These are phyloP conservation scores for Diaporthe citrichinensis DNA, from an alignment of 2,329 filamentous ascomycete species.

Conservation along the genomic window DNA sequence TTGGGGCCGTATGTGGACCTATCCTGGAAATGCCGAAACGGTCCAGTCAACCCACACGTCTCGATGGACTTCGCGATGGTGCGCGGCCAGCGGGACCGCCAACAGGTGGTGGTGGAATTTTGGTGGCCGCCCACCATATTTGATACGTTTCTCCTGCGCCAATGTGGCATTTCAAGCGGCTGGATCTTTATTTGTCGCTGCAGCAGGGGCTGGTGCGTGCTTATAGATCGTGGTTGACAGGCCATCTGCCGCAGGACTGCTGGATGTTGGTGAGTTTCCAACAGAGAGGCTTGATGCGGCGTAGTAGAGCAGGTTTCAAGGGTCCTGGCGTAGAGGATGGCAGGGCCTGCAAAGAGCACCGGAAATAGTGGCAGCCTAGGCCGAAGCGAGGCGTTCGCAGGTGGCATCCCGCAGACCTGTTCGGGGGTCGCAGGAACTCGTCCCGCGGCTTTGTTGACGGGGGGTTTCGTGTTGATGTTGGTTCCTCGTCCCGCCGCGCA, in stretches of 20 bases:
- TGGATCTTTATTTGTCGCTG: background rate
- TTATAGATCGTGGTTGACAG: background rate
- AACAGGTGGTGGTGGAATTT: background rate
- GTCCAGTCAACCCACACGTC: background rate
- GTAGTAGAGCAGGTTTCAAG: background rate
- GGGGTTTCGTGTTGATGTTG: slow-evolving; percentile 25
- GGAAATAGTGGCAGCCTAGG: slow-evolving; percentile 16
- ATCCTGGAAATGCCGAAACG: background rate
- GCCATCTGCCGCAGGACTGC: slow-evolving; percentile 11
- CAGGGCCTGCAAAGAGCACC: background rate
- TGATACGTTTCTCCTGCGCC: slow-evolving; percentile 14
- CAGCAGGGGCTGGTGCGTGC: background rate
- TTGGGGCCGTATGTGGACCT: background rate
- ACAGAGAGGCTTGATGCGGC: slow-evolving; percentile 20
- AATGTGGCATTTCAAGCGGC: background rate
- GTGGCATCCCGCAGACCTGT: background rate
- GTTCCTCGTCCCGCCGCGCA: background rate
- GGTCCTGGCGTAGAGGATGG: background rate
- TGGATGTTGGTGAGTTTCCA: slow-evolving; percentile 6
- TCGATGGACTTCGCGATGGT: background rate
- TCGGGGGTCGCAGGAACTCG: slow-evolving; percentile 13
- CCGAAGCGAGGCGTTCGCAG: background rate
- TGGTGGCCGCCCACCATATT: background rate
- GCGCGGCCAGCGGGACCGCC: background rate
- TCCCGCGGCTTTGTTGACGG: slow-evolving; percentile 18